Evolutionary conservation across 1,139 yeast genomes (phyloP), one percentile per base, ranked within the genome.

Genomic region (Diutina catenulata): DNA sequence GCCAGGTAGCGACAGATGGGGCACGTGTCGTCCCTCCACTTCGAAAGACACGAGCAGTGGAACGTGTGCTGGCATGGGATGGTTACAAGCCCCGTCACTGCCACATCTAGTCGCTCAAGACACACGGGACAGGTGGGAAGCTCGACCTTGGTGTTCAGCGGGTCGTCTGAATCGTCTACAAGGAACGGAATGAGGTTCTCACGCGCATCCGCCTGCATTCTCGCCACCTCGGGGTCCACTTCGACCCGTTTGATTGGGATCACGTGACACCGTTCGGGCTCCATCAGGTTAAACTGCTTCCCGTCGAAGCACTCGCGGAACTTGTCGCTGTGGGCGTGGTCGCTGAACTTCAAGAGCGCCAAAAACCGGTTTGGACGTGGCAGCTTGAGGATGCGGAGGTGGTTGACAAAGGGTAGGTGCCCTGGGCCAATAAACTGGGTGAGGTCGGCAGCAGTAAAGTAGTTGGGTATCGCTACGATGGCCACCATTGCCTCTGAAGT

Each of bases 51-150:
- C 47, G 74, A 83, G 49, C 95, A 87, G 55, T 88, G 96, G 56
- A 86, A 88, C 0, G 95, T 86, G 53, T 88, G 96, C 52, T 84
- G 95, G 46, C 96, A 88, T 0, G 93, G 86, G 37, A 84, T 87
- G 0, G 96, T 88, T 10, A 87, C 60, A 13, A 88, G 59, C 0
- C 97, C 97, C 0, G 94, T 79, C 5, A 81, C 66, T 19, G 73
- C 72, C 2, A 91, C 68, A 53, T 88, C 97, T 81, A 88, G 79
- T 45, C 94, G 63, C 49, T 88, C 97, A 19, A 88, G 62, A 51
- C 97, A 88, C 0, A 88, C 96, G 0, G 96, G 95, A 50, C 97
- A 88, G 0, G 94, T 81, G 0, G 97, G 95, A 15, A 88, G 62
- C 51, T 88, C 96, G n/a, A n/a, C n/a, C n/a, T n/a, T n/a, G n/a